phyloP scores from a whole-genome alignment of 495 filamentous ascomycete species.

The Penicillium soppii region DNA sequence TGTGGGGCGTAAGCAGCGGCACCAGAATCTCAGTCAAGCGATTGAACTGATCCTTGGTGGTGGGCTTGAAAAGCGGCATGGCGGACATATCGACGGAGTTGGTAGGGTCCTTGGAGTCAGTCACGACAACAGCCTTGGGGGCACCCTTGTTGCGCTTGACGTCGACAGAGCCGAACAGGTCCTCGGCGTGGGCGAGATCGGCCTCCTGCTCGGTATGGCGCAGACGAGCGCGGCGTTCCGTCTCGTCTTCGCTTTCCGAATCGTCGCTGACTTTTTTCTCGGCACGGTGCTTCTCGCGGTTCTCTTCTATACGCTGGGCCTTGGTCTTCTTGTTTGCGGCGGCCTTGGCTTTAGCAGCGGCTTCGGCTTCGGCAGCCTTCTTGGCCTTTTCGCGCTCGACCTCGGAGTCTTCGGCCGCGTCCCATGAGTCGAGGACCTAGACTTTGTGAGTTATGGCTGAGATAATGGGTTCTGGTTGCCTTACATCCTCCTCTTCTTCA shows the following conservation, averaged over 20 bases:
- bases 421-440: slow-evolving; percentile 95
- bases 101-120: slow-evolving; percentile 67
- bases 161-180: slow-evolving; percentile 81
- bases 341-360: slow-evolving; percentile 87
- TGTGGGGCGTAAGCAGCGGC: slow-evolving; percentile 68
- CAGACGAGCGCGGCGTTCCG: slow-evolving; percentile 67
- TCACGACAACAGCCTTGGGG: slow-evolving; percentile 59
- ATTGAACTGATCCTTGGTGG: slow-evolving; percentile 80
- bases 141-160: slow-evolving; percentile 63
- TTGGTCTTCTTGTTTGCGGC: slow-evolving; percentile 91
- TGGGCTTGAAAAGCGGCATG: slow-evolving; percentile 84
- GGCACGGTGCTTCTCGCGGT: slow-evolving; percentile 44
- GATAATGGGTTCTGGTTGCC: slow-evolving; percentile 15
- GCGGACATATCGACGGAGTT: slow-evolving; percentile 75
- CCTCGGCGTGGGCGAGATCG: slow-evolving; percentile 87
- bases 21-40: slow-evolving; percentile 69
- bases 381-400: slow-evolving; percentile 92
- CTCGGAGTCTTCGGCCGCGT: slow-evolving; percentile 94
- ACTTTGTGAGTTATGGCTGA: not conserved
- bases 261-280: slow-evolving; percentile 56
- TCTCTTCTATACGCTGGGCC: slow-evolving; percentile 83
- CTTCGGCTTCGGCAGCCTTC: slow-evolving; percentile 80
- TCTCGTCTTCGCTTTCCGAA: slow-evolving; percentile 69
- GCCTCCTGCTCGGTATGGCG: slow-evolving; percentile 79
- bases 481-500: slow-evolving; percentile 89